Evolutionary conservation across 2,329 filamentous ascomycete species (phyloP), one percentile per base, ranked within the genome.

Genomic region (Thelonectria rubi): DNA sequence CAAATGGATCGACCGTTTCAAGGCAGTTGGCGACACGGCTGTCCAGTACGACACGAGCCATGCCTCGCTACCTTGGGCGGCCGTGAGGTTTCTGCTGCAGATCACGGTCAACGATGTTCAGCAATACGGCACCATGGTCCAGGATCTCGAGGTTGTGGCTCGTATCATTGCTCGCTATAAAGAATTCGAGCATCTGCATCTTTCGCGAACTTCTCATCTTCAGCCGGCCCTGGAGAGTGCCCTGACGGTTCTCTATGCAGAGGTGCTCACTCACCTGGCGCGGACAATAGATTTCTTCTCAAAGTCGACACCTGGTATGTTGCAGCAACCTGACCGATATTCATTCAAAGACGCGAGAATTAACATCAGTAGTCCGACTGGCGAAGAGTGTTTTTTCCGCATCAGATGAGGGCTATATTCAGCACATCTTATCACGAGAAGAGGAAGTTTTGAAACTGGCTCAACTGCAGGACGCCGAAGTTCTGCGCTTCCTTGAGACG

Each of bases 21-120:
- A 42, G 9, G n/a, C 3, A n/a, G 9, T 42, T 9, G 39, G 39
- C 17, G 17, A 42, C 39, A 42, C 39, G 15, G 17, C 17, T 17
- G 17, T 42, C 3, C 39, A 42, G 9, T 20, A 42, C 39, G 39
- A 42, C n/a, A 15, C 39, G 9, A n/a, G 9, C 15, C 39, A 77
- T 69, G 0, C 17, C 21, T 10, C 20, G 20, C 20, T 45, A 18
- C 18, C 42, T 18, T 14, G 42, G 42, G 34, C 34, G 1, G 34
- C 12, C 34, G 34, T 37, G 34, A 14, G 34, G 12, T 15, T 37
- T 14, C 12, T 37, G 4, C 12, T 37, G 12, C 34, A 15, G 11
- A 37, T 15, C 34, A 37, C 15, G 5, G 26, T 15, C 34, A 15
- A 37, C 34, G 34, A 37, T 15, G 6, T 37, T 37, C 34, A 37